These are phyloP conservation scores for Martiniozyma abietophila DNA, from an alignment of 805 yeast genomes.

Conservation along the genomic window DNA sequence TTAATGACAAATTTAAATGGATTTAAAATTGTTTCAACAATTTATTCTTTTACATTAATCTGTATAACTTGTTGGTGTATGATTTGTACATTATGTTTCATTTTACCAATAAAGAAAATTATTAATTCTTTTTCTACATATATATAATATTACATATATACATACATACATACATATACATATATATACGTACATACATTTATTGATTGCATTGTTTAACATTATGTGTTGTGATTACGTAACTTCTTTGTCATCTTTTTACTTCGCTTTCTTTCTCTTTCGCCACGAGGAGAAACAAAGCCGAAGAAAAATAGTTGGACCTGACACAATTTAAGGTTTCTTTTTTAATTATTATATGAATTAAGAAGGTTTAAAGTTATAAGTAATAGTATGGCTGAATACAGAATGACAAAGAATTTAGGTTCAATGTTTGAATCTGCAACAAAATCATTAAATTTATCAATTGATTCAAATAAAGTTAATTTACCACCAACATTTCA, in stretches of 20 bases:
- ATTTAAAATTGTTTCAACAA: slow-evolving; percentile 52
- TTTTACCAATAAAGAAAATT: slow-evolving; percentile 21
- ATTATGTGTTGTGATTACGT: no score
- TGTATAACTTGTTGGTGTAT: slow-evolving; percentile 36
- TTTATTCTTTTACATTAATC: slow-evolving; percentile 48
- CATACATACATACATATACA: no score
- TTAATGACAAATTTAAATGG: slow-evolving; percentile 39
- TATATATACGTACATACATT: no score
- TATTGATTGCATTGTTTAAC: no score
- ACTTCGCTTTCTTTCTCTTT: no score
- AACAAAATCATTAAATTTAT: slow-evolving; percentile 8
- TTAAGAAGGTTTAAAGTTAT: neutral
- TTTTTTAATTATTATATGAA: no score
- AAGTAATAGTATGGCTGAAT: slow-evolving; percentile 13
- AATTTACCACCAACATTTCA: slow-evolving; percentile 16
- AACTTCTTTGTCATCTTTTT: no score
- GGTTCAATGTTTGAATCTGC: slow-evolving; percentile 17
- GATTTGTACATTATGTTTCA: slow-evolving; percentile 25
- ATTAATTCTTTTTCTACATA: no score
- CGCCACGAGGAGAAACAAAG: no score
- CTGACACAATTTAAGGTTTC: no score
- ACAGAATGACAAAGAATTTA: slow-evolving; percentile 13
- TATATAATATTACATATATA: no score
- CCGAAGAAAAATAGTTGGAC: no score
- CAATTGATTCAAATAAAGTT: slow-evolving; percentile 11